A percentile compares a stretch with the other conserved stretches of the same genome.
These are phyloP conservation scores for Hydnomerulius pinastri DNA, from an alignment of 768 basidiomycete genomes.

Conservation along the genomic window DNA sequence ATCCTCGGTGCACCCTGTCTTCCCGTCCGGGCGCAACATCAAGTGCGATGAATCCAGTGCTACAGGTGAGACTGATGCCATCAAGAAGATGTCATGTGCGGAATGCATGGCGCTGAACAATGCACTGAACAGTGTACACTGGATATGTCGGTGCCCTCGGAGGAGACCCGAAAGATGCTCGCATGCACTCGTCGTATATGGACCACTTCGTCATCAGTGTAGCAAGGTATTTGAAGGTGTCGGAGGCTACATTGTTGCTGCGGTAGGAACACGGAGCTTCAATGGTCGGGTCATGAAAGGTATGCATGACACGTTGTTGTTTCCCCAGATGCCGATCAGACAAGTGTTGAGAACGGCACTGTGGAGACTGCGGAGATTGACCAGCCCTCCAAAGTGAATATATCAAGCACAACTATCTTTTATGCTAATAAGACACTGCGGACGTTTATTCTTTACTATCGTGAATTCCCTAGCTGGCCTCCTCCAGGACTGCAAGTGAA, in stretches of 20 bases:
- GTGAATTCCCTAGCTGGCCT: conserved; percentile 87
- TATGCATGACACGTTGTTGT: conserved; percentile 79
- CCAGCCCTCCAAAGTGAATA: conserved; percentile 73
- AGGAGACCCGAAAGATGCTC: conserved; percentile 15
- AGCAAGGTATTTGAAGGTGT: conserved; percentile 94
- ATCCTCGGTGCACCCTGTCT: too few species aligned
- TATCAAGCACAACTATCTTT: conserved; percentile 92
- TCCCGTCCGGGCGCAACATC: conserved; percentile 89
- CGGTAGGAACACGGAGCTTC: conserved; percentile 90
- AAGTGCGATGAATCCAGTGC: conserved; percentile 96
- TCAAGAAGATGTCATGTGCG: conserved; percentile 81
- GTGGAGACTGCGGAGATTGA: conserved; percentile 67
- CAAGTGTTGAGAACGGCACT: conserved; percentile 20
- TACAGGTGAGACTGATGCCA: conserved; percentile 95
- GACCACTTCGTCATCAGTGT: conserved; percentile 91
- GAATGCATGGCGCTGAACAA: conserved; percentile 62
- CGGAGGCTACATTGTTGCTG: conserved; percentile 88
- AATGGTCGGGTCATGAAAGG: conserved; percentile 99
- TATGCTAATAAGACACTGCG: conserved; percentile 96
- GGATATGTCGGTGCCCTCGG: conserved; percentile 26
- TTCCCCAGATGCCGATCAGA: conserved; percentile 19
- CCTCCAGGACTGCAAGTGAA: conserved; percentile 48
- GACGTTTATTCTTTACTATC: conserved; percentile 92
- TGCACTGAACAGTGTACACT: conserved; percentile 24
- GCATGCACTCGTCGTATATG: conserved; percentile 48